Percentiles rank a stretch among this genome's conserved stretches.
Evolutionary conservation across 2,329 filamentous ascomycete genomes (phyloP).

Genomic region (Colletotrichum tamarilloi): DNA sequence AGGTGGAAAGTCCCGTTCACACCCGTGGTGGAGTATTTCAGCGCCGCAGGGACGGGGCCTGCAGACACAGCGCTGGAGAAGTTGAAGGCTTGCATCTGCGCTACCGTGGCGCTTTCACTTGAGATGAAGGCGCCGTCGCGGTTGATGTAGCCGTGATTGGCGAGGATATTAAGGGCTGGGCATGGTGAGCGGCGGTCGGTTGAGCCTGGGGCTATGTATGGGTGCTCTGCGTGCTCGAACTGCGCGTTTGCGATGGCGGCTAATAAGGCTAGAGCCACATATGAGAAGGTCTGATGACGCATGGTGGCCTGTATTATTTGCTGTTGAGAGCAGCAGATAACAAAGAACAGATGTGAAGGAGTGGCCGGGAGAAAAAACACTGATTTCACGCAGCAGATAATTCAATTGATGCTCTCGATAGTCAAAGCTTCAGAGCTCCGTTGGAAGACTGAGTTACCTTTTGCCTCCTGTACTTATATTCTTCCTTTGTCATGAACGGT

Average conservation of each 20-base stretch:
- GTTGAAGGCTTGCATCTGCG: slow-evolving; percentile 16
- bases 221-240: background rate
- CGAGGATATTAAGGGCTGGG: slow-evolving; percentile 12
- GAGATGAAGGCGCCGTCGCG: slow-evolving; percentile 17
- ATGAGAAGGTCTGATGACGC: background rate
- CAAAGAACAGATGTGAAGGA: no score
- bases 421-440: no score
- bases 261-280: background rate
- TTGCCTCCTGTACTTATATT: no score
- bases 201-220: background rate
- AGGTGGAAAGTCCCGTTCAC: slow-evolving; percentile 15
- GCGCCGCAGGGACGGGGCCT: slow-evolving; percentile 1
- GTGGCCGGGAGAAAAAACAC: no score
- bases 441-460: no score
- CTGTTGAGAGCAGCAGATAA: background rate
- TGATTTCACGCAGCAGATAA: no score
- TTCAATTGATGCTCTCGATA: no score
- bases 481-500: no score
- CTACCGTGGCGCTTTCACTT: slow-evolving; percentile 4
- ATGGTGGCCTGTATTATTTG: background rate
- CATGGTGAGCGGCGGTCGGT: slow-evolving; percentile 17
- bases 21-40: slow-evolving; percentile 10
- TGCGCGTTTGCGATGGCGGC: background rate
- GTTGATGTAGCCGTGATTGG: slow-evolving; percentile 21
- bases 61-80: slow-evolving; percentile 8